A percentile compares a stretch with the other conserved stretches of the same genome.
These are phyloP conservation scores for Penicillium simplicissimum DNA, from an alignment of 495 filamentous ascomycete species.

Conservation along the genomic window DNA sequence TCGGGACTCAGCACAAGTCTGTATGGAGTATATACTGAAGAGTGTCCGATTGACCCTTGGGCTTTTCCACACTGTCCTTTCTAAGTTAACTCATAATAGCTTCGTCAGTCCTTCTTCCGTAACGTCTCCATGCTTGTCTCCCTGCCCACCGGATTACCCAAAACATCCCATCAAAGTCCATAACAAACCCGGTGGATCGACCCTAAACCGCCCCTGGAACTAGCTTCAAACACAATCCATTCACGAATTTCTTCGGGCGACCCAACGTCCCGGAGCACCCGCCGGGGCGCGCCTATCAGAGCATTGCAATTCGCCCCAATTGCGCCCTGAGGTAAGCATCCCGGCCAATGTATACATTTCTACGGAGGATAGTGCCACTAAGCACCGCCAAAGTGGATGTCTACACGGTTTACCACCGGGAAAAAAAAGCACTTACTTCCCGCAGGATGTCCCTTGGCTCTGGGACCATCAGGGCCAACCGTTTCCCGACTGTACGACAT, in stretches of 20 bases:
- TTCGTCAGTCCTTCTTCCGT: neutral
- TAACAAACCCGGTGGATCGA: slow-evolving; percentile 18
- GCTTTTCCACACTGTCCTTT: neutral
- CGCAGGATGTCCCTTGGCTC: slow-evolving; percentile 28
- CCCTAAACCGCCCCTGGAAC: slow-evolving; percentile 30
- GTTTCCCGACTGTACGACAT: slow-evolving; percentile 15
- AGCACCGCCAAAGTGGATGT: neutral
- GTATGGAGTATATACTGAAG: neutral
- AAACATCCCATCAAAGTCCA: neutral
- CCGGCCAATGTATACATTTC: neutral
- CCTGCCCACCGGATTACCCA: neutral
- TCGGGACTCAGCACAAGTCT: neutral
- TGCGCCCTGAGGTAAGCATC: neutral
- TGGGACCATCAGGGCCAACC: slow-evolving; percentile 31
- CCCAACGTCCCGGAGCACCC: slow-evolving; percentile 35
- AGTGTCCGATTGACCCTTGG: neutral
- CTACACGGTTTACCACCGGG: slow-evolving; percentile 14
- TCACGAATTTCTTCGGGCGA: slow-evolving; percentile 16
- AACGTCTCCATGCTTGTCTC: neutral
- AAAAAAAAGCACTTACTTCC: slow-evolving; percentile 21
- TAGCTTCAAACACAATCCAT: slow-evolving; percentile 35
- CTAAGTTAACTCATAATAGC: neutral
- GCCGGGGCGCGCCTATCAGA: slow-evolving; percentile 27
- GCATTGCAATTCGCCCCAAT: slow-evolving; percentile 5
- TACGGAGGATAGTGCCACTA: neutral